Evolutionary conservation across 495 filamentous ascomycete genomes (phyloP), one percentile per base, ranked within the genome.

Genomic region (Podospora appendiculata): DNA sequence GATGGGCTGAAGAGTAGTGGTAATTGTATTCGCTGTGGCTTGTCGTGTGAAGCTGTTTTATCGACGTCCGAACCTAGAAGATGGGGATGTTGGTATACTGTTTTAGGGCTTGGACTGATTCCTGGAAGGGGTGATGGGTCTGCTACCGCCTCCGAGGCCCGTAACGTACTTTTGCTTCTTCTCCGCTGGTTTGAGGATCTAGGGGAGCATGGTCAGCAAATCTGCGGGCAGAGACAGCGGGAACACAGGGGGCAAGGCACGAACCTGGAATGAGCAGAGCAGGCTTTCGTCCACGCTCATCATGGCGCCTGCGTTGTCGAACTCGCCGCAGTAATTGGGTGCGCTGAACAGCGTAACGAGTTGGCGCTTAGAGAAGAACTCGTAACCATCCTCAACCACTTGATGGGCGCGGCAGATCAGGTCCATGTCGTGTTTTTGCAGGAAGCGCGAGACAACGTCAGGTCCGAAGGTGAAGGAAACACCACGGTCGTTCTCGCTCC

Each of bases 111-210:
- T 89, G 77, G 88, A 86, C 76, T 88, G 83, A 88, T 92, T 83
- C 88, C 86, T 75, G 87, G 89, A 85, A 83, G 88, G 84, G 83
- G 87, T 93, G 75, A 87, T 79, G 74, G 87, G 81, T 75, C 84
- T 85, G 82, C 57, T 64, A 54, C 85, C 82, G 75, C 84, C 81
- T 77, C 87, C 88, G 77, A 91, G 84, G 78, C 87, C 83, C 76
- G 88, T 87, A 68, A 95, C 92, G 80, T 95, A 98, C 90, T 98
- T 98, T 89, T 95, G 92, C 87, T 98, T 98, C 84, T 98, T 98
- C 82, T 98, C 93, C 72, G 93, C 93, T 66, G 93, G 93, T 78
- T 97, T 98, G 75, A 98, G 78, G 72, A 98, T 98, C 92, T 97
- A 52, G 41, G 36, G 13, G 50, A 13, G 48, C 2, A 8, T 19